These are phyloP conservation scores for Ganoderma lingzhi DNA, from an alignment of 1,284 basidiomycete species.

Conservation along the genomic window DNA sequence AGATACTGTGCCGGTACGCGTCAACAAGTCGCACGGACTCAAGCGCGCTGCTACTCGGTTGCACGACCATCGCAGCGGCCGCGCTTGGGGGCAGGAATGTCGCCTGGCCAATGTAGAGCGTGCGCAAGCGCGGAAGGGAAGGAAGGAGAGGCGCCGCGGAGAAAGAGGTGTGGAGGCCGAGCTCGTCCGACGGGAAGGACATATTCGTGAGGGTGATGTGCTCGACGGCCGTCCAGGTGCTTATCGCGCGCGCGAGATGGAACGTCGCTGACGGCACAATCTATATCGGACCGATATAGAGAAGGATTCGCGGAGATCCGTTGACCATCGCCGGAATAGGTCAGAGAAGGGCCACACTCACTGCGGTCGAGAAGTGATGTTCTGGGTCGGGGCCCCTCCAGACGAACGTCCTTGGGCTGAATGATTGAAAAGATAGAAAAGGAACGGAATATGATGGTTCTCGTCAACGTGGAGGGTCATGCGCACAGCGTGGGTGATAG, in stretches of 20 bases:
- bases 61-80: conserved; percentile 49
- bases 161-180: conserved; percentile 32
- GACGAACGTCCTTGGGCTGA: conserved; percentile 56
- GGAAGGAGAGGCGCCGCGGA: conserved; percentile 42
- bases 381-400: conserved; percentile 68
- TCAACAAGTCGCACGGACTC: conserved; percentile 56
- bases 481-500: not conserved
- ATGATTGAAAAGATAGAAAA: not conserved
- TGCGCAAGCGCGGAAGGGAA: conserved; percentile 48
- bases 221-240: conserved; percentile 52
- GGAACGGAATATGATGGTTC: not conserved
- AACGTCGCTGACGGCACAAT: conserved; percentile 54
- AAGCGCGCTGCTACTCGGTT: conserved; percentile 41
- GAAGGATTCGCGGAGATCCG: not conserved
- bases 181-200: conserved; percentile 41
- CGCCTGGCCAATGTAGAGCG: conserved; percentile 56
- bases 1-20: conserved; percentile 62
- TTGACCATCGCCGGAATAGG: not conserved
- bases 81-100: conserved; percentile 51
- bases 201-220: conserved; percentile 58
- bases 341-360: conserved; percentile 40
- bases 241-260: conserved; percentile 53
- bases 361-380: conserved; percentile 67
- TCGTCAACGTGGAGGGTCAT: not conserved
- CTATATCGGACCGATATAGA: conserved; percentile 37